Conservation (phyloP, 495 filamentous ascomycete genomes). For the Cercophora samala region DNA sequence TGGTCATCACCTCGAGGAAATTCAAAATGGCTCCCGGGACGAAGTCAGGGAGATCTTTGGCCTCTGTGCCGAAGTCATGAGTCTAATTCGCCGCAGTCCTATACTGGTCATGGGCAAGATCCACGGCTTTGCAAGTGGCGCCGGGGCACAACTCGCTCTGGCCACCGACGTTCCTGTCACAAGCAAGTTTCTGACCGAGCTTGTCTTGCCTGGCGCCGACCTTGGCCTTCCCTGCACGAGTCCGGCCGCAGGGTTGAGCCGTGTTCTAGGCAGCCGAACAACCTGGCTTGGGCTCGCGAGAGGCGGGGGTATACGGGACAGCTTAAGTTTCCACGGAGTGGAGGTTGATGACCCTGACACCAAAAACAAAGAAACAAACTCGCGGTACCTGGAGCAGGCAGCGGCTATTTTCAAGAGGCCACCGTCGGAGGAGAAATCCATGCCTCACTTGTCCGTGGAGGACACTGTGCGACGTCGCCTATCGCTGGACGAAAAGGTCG, state of each 20-base stretch:
- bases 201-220: conserved; percentile 25
- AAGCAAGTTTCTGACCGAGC: conserved; percentile 7
- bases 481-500: not conserved
- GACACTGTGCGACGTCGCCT: not conserved
- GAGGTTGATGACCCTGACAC: conserved; percentile 16
- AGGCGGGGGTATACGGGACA: conserved; percentile 12
- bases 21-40: not conserved
- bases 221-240: conserved; percentile 32
- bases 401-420: not conserved
- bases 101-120: conserved; percentile 23
- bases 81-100: conserved; percentile 28
- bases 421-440: not conserved
- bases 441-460: not conserved
- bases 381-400: too few relatives aligned
- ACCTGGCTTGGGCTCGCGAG: conserved; percentile 12
- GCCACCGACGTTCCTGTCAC: conserved; percentile 27
- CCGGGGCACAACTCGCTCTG: conserved; percentile 32
- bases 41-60: conserved; percentile 24
- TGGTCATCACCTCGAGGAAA: conserved; percentile 29
- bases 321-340: conserved; percentile 4
- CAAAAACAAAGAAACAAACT: not conserved
- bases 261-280: conserved; percentile 14
- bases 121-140: conserved; percentile 27
- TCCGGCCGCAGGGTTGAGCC: conserved; percentile 22
- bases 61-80: conserved; percentile 29